Evolutionary conservation across 2,329 filamentous ascomycete genomes (phyloP), one percentile per base, ranked within the genome.

Genomic region (Stenocarpella maydis): DNA sequence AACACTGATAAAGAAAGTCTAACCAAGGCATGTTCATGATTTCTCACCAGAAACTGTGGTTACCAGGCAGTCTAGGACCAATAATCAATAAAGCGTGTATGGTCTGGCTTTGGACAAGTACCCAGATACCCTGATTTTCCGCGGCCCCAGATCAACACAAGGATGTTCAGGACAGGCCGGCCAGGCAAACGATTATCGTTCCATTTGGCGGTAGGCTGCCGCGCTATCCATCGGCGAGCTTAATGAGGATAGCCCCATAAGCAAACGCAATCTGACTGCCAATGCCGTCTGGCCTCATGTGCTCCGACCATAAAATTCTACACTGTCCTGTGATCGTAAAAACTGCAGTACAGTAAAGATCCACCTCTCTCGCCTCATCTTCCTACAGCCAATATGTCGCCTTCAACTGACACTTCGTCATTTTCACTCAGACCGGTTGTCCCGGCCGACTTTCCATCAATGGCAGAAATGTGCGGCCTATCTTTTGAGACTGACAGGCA

Each of bases 401-500:
- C 3, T n/a, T 28, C 60, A 6, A 47, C 7, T 21, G 41, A 47
- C 1, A 21, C 41, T 17, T 31, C 47, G 1, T 50, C 58, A 26
- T 68, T 71, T n/a, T 58, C 68, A 12, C 65, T 72, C 14, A 24
- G 47, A 4, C 68, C 68, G 24, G 53, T 70, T 26, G 54, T 65
- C 19, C 39, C 67, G 7, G 54, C 54, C 6, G 80, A 82, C 71
- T 71, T 78, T 41, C 72, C 76, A 6, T 68, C 67, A n/a, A 75
- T 82, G 69, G 66, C 77, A 39, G 67, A 72, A 14, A 74, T 79
- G 71, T 72, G 75, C 64, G 72, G 75, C 61, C 74, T 75, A 31
- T 76, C 78, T 53, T 82, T 82, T 58, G 70, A 71, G 53, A 71
- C 65, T 67, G 75, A 74, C 60, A 67, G 71, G 21, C 78, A 81